Percentiles rank a stretch among this genome's conserved stretches.
Conservation (phyloP, 345 rosid genomes). For the Aurinia saxatilis region DNA sequence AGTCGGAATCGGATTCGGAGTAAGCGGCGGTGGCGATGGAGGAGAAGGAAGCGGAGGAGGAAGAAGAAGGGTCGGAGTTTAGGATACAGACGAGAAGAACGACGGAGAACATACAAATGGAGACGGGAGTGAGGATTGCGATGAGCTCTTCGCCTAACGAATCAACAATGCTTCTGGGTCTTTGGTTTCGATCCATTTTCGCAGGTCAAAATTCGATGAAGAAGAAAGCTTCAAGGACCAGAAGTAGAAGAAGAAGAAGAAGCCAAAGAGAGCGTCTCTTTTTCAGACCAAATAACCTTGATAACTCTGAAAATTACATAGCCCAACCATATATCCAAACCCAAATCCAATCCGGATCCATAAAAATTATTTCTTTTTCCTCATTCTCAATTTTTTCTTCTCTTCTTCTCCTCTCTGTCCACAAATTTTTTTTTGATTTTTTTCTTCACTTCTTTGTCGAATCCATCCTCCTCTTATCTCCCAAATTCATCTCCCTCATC, state of each 20-base stretch:
- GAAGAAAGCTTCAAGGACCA: background rate
- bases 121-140: constrained; percentile 76
- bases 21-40: constrained; percentile 76
- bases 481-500: too few relatives aligned
- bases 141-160: constrained; percentile 79
- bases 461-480: too few relatives aligned
- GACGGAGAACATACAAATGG: constrained; percentile 82
- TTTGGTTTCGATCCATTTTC: constrained; percentile 53
- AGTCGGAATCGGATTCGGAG: constrained; percentile 61
- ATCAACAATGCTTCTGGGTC: constrained; percentile 50
- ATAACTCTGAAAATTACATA: too few relatives aligned
- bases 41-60: constrained; percentile 41
- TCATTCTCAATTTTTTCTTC: too few relatives aligned
- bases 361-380: too few relatives aligned
- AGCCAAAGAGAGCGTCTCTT: background rate
- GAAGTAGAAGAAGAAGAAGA: background rate
- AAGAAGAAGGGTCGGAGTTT: constrained; percentile 45
- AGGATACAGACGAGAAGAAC: constrained; percentile 69
- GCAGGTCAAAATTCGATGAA: constrained; percentile 11
- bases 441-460: too few relatives aligned
- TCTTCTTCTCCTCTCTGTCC: too few relatives aligned
- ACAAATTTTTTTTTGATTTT: too few relatives aligned
- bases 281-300: too few relatives aligned
- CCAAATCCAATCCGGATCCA: too few relatives aligned
- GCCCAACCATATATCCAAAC: too few relatives aligned